Conservation (phyloP, 768 basidiomycete species). For the Tephrocybe rancida region DNA sequence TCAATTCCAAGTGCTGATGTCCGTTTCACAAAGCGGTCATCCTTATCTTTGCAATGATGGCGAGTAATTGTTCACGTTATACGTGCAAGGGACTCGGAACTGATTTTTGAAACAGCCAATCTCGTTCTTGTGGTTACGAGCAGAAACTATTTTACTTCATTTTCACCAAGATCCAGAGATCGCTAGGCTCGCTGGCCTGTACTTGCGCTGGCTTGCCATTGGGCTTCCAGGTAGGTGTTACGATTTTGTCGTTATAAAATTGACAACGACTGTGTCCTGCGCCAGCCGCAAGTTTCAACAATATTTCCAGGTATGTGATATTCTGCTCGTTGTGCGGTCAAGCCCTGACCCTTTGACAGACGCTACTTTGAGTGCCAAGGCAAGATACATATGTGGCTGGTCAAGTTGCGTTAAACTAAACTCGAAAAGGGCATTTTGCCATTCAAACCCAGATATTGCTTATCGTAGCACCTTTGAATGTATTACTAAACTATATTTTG, state of each 20-base stretch:
- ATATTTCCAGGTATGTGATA: conserved; percentile 39
- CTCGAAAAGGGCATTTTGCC: conserved; percentile 70
- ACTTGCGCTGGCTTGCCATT: conserved; percentile 71
- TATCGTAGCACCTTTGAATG: conserved; percentile 85
- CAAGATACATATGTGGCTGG: conserved; percentile 14
- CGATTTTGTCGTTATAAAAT: conserved; percentile 7
- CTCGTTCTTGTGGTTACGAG: conserved; percentile 17
- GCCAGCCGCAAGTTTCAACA: conserved; percentile 37
- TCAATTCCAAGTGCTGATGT: no score
- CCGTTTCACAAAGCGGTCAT: no score
- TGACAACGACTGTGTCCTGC: conserved; percentile 27
- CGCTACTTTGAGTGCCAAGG: conserved; percentile 84
- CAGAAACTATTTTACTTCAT: conserved; percentile 73
- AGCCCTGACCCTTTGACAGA: conserved; percentile 24
- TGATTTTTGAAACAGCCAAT: neutral
- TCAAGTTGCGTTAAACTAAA: neutral
- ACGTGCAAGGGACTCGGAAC: no score
- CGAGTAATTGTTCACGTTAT: no score
- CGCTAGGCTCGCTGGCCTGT: conserved; percentile 69
- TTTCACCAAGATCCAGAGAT: conserved; percentile 82
- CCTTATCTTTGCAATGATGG: no score
- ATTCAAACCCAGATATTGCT: conserved; percentile 83
- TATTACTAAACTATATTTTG: conserved; percentile 76
- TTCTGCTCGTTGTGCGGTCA: neutral
- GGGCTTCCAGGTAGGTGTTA: conserved; percentile 63